phyloP scores from a whole-genome alignment of 495 filamentous ascomycete species.

The Penicillium desertorum region DNA sequence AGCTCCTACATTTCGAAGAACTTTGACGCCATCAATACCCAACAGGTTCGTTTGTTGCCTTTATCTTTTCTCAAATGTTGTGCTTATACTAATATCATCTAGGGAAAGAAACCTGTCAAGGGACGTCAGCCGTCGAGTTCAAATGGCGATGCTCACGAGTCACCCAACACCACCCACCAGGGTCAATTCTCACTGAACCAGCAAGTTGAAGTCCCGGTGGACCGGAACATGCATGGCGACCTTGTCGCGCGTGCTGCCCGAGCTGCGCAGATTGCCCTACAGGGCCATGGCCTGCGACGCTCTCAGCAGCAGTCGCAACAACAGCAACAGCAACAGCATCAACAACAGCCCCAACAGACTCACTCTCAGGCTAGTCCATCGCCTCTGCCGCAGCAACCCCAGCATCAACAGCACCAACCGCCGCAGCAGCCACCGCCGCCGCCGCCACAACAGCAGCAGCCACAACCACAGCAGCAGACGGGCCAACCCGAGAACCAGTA shows the following conservation, averaged over 20 bases:
- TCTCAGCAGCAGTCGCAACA: conserved; percentile 47
- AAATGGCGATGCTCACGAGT: conserved; percentile 42
- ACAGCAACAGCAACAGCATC: conserved; percentile 24
- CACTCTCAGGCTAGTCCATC: conserved; percentile 27
- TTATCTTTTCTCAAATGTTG: background rate
- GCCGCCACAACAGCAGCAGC: conserved; percentile 21
- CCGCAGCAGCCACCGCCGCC: conserved; percentile 28
- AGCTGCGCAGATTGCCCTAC: conserved; percentile 55
- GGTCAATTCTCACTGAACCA: conserved; percentile 48
- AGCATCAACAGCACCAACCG: conserved; percentile 33
- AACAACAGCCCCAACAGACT: conserved; percentile 25
- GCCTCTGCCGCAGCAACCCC: conserved; percentile 28
- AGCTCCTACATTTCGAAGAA: conserved; percentile 75
- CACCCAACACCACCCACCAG: conserved; percentile 42
- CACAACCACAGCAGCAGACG: conserved; percentile 29
- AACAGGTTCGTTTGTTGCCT: conserved; percentile 41
- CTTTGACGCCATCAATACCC: conserved; percentile 60
- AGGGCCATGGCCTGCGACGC: conserved; percentile 45
- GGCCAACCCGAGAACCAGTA: conserved; percentile 37
- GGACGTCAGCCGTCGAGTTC: conserved; percentile 46
- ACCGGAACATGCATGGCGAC: conserved; percentile 51
- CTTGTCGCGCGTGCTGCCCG: conserved; percentile 54
- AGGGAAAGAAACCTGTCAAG: conserved; percentile 46
- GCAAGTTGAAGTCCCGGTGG: conserved; percentile 43
- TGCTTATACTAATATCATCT: conserved; percentile 23